Conservation (phyloP, 1,139 yeast genomes). For the Yamadazyma oceani region DNA sequence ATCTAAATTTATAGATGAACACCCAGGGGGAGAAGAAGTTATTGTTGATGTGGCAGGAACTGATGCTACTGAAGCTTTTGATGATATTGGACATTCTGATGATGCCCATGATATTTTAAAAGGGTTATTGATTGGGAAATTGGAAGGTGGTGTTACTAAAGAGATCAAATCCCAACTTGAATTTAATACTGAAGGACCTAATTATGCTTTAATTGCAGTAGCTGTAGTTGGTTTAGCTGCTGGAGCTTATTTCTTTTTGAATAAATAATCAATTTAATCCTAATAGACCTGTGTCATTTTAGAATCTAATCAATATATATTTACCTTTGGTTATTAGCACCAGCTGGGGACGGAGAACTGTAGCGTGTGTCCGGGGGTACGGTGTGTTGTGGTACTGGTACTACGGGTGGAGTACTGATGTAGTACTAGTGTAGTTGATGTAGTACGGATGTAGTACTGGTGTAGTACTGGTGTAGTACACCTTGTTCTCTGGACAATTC, state of each 20-base stretch:
- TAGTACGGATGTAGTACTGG: too few relatives aligned
- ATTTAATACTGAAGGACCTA: slow-evolving; percentile 26
- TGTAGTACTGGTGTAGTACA: too few relatives aligned
- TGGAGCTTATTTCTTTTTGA: slow-evolving; percentile 45
- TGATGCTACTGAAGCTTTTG: slow-evolving; percentile 93
- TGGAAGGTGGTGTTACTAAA: slow-evolving; percentile 44
- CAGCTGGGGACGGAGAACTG: too few relatives aligned
- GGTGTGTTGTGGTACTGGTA: too few relatives aligned
- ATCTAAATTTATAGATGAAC: slow-evolving; percentile 85
- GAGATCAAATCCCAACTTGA: slow-evolving; percentile 24
- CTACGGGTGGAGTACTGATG: too few relatives aligned
- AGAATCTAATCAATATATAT: too few relatives aligned
- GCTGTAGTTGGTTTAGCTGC: slow-evolving; percentile 54
- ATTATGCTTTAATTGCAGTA: slow-evolving; percentile 43
- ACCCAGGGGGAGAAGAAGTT: slow-evolving; percentile 97
- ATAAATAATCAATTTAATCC: slow-evolving; percentile 17
- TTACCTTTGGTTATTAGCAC: too few relatives aligned
- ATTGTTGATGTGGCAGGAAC: slow-evolving; percentile 86
- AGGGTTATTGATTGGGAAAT: slow-evolving; percentile 65
- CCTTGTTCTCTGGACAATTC: too few relatives aligned
- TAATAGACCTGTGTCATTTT: not conserved
- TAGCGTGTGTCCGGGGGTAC: too few relatives aligned
- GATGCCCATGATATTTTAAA: slow-evolving; percentile 82
- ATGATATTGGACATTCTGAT: slow-evolving; percentile 97
- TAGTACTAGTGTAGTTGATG: too few relatives aligned